Percentiles rank a stretch among this genome's conserved stretches.
Evolutionary conservation across 2,329 filamentous ascomycete genomes (phyloP).

Genomic region (Microdochium bolleyi): DNA sequence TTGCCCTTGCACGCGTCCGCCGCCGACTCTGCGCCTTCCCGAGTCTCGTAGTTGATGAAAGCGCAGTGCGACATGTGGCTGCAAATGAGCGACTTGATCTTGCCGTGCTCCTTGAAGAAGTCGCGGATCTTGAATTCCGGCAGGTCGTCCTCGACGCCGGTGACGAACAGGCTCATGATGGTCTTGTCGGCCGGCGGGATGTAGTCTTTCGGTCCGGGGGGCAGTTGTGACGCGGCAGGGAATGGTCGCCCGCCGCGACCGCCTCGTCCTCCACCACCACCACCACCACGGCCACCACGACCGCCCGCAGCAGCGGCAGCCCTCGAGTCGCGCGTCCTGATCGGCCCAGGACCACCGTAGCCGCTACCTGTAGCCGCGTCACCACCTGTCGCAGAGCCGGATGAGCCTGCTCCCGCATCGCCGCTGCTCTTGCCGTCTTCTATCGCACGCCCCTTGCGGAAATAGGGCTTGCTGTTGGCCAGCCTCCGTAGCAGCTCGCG

Average conservation of each 20-base stretch:
- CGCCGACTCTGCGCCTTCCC: constrained; percentile 78
- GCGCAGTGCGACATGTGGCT: constrained; percentile 97
- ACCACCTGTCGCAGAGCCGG: constrained; percentile 29
- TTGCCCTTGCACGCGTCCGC: constrained; percentile 79
- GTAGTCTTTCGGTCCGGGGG: constrained; percentile 79
- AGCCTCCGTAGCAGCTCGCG: constrained; percentile 77
- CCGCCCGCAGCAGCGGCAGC: constrained; percentile 43
- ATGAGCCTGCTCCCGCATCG: constrained; percentile 26
- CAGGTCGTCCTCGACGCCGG: constrained; percentile 91
- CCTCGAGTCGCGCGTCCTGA: constrained; percentile 63
- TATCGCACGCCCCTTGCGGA: constrained; percentile 75
- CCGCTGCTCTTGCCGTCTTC: constrained; percentile 45
- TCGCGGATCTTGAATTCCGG: constrained; percentile 86
- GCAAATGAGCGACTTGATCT: constrained; percentile 87
- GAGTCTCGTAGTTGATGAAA: constrained; percentile 87
- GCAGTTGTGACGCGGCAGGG: constrained; percentile 63
- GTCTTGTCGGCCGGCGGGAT: constrained; percentile 74
- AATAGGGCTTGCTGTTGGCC: constrained; percentile 91
- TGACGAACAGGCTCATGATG: constrained; percentile 89
- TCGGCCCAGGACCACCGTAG: constrained; percentile 60
- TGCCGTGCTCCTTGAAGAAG: constrained; percentile 83
- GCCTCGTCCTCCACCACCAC: constrained; percentile 32
- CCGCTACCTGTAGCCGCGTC: constrained; percentile 47
- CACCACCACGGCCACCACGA: constrained; percentile 20
- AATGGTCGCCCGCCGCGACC: constrained; percentile 49